Conservation (phyloP, 192 early-diverging fungal genomes). For the Entomortierella chlamydospora region DNA sequence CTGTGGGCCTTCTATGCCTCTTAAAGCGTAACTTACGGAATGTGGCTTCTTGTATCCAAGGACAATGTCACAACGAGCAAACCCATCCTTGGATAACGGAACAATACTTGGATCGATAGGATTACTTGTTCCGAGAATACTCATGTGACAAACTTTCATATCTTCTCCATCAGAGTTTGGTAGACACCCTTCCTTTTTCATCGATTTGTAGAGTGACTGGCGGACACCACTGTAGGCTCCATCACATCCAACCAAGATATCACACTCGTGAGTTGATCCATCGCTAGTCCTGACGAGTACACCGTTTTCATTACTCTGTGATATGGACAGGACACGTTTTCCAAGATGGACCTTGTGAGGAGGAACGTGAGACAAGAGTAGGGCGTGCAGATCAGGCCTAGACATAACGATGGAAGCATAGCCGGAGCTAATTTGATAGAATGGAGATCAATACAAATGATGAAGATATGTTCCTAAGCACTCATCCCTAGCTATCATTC, state of each 20-base stretch:
- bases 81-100: no score
- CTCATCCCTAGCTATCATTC: no score
- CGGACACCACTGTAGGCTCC: background rate
- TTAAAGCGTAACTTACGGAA: no score
- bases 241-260: background rate
- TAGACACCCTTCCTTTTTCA: background rate
- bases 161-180: background rate
- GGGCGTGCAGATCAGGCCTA: background rate
- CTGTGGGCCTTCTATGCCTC: no score
- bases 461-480: no score
- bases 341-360: background rate
- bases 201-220: background rate
- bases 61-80: no score
- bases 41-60: no score
- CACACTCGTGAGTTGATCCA: background rate
- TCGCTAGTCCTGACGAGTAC: background rate
- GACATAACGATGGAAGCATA: background rate
- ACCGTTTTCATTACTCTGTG: background rate
- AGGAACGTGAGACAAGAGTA: background rate
- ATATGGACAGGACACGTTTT: background rate
- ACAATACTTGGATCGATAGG: no score
- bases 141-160: no score
- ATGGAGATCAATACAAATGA: no score
- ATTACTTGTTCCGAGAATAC: no score
- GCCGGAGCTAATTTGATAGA: background rate